Conservation (phyloP, 2,329 filamentous ascomycete genomes). For the Cytospora mali region DNA sequence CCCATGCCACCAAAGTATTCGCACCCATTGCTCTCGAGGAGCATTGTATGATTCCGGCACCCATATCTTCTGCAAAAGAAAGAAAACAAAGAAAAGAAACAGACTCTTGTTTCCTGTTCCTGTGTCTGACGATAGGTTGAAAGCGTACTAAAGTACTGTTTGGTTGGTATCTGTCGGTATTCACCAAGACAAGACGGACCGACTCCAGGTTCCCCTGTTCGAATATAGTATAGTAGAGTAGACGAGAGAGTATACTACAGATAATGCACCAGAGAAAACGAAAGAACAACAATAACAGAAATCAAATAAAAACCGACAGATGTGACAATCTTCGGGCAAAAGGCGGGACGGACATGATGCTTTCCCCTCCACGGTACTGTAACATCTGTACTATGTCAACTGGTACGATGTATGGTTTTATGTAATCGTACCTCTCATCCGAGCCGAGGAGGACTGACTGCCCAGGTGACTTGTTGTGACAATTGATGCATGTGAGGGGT, state of each 20-base stretch:
- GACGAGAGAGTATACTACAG: too few relatives aligned
- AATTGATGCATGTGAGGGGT: too few relatives aligned
- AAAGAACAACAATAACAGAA: background rate
- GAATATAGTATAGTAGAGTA: background rate
- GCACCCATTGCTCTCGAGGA: slow-evolving; percentile 22
- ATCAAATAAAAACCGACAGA: background rate
- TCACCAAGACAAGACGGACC: background rate
- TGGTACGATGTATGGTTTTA: too few relatives aligned
- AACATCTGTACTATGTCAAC: too few relatives aligned
- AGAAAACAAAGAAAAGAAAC: too few relatives aligned
- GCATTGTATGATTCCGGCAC: slow-evolving; percentile 23
- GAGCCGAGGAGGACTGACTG: background rate
- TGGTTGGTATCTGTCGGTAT: background rate
- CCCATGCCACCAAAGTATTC: slow-evolving; percentile 13
- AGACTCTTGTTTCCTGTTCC: background rate
- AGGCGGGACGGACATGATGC: slow-evolving; percentile 3
- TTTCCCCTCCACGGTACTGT: background rate
- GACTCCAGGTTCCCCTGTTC: background rate
- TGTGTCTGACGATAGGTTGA: background rate
- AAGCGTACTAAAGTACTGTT: background rate
- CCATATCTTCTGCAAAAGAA: slow-evolving; percentile 14
- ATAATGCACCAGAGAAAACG: too few relatives aligned
- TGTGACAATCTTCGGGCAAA: slow-evolving; percentile 15
- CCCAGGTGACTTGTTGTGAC: background rate
- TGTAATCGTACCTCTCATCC: background rate